Conservation (phyloP, 2,329 filamentous ascomycete species). For the Colletotrichum coccodes region DNA sequence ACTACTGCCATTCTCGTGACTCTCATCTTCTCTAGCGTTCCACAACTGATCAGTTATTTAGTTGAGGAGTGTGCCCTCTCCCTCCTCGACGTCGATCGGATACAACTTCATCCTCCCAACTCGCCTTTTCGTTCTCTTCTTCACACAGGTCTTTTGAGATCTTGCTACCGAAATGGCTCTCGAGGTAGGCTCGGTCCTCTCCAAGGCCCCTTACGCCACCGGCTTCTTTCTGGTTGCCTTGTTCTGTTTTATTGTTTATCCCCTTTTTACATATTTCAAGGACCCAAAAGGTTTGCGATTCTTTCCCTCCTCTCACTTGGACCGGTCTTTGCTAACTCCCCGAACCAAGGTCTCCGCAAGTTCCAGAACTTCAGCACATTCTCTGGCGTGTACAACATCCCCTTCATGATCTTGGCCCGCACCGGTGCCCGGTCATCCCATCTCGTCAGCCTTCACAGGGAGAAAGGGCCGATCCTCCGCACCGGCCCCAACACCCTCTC, state of each 20-base stretch:
- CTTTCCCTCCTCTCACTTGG: neutral
- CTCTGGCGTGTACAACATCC: constrained; percentile 55
- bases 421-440: constrained; percentile 53
- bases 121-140: neutral
- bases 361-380: constrained; percentile 55
- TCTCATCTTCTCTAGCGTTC: neutral
- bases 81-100: neutral
- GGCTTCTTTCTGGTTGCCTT: constrained; percentile 31
- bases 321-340: neutral
- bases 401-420: constrained; percentile 57
- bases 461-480: constrained; percentile 52
- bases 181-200: neutral
- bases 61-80: neutral
- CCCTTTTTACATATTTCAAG: constrained; percentile 52
- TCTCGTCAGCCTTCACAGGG: constrained; percentile 54
- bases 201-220: constrained; percentile 9
- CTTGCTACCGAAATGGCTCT: constrained; percentile 5
- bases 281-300: constrained; percentile 50
- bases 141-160: neutral
- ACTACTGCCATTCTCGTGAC: constrained; percentile 18
- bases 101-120: neutral
- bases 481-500: constrained; percentile 56
- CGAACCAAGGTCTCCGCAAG: constrained; percentile 49
- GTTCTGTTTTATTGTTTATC: constrained; percentile 50
- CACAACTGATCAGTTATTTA: constrained; percentile 14